A percentile compares a stretch with the other conserved stretches of the same genome.
phyloP scores from a whole-genome alignment of 2,329 filamentous ascomycete genomes.

The Nigrospora oryzae region DNA sequence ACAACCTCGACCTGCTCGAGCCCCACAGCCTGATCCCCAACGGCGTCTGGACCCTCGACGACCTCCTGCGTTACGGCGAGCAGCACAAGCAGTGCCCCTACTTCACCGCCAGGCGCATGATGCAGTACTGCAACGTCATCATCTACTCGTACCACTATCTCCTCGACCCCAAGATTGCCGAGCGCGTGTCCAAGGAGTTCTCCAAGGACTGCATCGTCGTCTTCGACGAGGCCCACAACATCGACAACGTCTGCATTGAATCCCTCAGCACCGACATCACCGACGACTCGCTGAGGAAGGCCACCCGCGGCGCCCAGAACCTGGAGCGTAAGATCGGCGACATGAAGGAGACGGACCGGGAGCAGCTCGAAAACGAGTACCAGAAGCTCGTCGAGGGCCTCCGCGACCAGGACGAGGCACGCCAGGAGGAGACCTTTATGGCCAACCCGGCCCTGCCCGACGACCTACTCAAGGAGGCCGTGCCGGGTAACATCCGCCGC shows the following conservation, averaged over 20 bases:
- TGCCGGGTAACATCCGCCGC: conserved; percentile 90
- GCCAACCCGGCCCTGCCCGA: conserved; percentile 90
- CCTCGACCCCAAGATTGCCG: conserved; percentile 94
- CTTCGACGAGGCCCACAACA: conserved; percentile 98
- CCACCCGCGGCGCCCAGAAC: conserved; percentile 82
- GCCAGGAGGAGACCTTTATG: conserved; percentile 95
- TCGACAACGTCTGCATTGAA: conserved; percentile 98
- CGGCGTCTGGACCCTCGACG: conserved; percentile 92
- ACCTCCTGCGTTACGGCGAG: conserved; percentile 81
- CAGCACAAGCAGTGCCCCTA: conserved; percentile 96
- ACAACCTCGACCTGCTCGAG: conserved; percentile 93
- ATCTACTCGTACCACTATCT: conserved; percentile 99
- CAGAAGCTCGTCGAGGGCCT: conserved; percentile 90
- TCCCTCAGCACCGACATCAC: conserved; percentile 94
- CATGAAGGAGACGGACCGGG: conserved; percentile 92
- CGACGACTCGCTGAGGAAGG: conserved; percentile 86
- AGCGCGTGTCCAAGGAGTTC: conserved; percentile 87
- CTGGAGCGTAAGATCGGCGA: conserved; percentile 85
- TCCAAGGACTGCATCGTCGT: conserved; percentile 98
- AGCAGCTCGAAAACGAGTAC: conserved; percentile 92
- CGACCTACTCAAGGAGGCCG: conserved; percentile 88
- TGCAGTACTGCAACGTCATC: conserved; percentile 98
- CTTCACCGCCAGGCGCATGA: conserved; percentile 94
- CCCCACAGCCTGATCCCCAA: conserved; percentile 91
- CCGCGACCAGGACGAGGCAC: conserved; percentile 77